Conservation (phyloP, 164 flowering plant species). For the Taxillus chinensis region DNA sequence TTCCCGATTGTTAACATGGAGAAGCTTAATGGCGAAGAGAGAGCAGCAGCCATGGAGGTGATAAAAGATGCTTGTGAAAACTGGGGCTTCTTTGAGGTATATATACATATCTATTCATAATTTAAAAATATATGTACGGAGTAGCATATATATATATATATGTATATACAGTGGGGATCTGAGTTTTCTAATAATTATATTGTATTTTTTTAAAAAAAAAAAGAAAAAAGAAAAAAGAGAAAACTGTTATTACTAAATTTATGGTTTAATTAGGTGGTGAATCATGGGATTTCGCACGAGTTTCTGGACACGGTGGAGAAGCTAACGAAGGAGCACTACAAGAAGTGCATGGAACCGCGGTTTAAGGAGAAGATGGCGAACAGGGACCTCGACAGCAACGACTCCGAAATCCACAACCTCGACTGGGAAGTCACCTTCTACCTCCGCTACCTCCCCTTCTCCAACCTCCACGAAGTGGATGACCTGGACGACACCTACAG, state of each 20-base stretch:
- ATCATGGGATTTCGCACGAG: not conserved
- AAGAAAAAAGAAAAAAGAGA: not conserved
- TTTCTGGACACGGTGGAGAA: slow-evolving; percentile 2
- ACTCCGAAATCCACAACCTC: not conserved
- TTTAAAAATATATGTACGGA: not conserved
- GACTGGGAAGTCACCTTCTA: slow-evolving; percentile 5
- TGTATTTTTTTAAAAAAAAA: too few relatives aligned
- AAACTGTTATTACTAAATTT: not conserved
- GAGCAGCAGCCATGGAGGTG: not conserved
- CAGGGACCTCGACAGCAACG: not conserved
- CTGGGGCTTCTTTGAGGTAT: slow-evolving; percentile 5
- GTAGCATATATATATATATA: not conserved
- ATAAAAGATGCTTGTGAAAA: slow-evolving; percentile 2
- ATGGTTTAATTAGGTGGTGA: not conserved
- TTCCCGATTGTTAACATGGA: not conserved
- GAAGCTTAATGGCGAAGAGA: slow-evolving; percentile 1
- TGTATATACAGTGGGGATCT: not conserved
- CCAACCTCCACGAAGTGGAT: not conserved
- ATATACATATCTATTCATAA: not conserved
- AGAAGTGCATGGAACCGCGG: not conserved
- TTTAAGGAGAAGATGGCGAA: not conserved
- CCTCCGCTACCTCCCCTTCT: not conserved
- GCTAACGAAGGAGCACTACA: slow-evolving; percentile 2
- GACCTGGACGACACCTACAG: not conserved
- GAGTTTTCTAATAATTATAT: too few relatives aligned